phyloP scores from a whole-genome alignment of 345 rosid species.

The Salix koriyanagi region DNA sequence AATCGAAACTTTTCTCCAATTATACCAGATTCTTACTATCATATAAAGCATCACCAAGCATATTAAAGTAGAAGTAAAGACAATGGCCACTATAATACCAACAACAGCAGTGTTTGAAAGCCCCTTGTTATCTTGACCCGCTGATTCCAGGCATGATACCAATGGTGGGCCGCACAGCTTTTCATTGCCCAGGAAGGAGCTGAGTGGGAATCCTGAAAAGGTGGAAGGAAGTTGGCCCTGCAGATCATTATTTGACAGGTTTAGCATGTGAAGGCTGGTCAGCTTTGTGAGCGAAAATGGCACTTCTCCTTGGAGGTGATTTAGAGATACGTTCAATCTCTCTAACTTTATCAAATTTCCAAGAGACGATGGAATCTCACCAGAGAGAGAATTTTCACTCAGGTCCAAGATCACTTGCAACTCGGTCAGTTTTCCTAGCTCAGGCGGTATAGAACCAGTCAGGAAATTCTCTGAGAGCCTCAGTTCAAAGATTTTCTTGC shows the following conservation, averaged over 20 bases:
- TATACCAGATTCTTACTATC: conserved; percentile 66
- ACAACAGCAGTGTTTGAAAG: conserved; percentile 44
- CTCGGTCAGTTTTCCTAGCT: conserved; percentile 65
- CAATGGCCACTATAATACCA: conserved; percentile 47
- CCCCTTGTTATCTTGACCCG: conserved; percentile 18
- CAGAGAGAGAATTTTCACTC: conserved; percentile 56
- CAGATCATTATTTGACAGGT: conserved; percentile 72
- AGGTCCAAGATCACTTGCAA: conserved; percentile 77
- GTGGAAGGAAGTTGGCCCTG: conserved; percentile 54
- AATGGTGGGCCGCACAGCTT: conserved; percentile 62
- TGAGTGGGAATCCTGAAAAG: conserved; percentile 51
- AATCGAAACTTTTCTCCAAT: conserved; percentile 47
- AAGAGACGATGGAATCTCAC: conserved; percentile 58
- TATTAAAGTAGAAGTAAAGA: conserved; percentile 50
- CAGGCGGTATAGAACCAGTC: conserved; percentile 64
- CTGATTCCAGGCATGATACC: conserved; percentile 31
- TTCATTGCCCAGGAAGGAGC: conserved; percentile 53
- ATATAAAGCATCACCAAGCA: conserved; percentile 57
- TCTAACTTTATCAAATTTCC: conserved; percentile 67
- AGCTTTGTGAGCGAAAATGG: conserved; percentile 61
- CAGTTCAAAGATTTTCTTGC: conserved; percentile 69
- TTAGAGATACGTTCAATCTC: conserved; percentile 63
- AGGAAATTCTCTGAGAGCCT: conserved; percentile 62
- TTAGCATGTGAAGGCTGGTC: conserved; percentile 65
- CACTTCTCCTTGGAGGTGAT: conserved; percentile 58